Base-by-base conservation (phyloP, 345 rosid species). In the Toxicodendron radicans region DNA sequence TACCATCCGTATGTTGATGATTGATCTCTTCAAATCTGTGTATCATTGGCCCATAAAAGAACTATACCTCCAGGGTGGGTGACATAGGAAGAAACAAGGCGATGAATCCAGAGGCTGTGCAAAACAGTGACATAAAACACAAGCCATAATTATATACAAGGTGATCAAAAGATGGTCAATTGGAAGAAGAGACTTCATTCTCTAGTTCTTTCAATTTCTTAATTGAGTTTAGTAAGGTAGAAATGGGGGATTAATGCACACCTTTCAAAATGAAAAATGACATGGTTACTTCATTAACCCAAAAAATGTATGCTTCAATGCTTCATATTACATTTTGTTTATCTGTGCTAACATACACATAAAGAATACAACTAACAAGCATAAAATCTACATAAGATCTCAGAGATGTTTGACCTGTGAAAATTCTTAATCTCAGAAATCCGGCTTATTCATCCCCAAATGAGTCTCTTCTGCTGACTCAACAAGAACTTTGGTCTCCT, bases 401-500 rank as follows among this genome's bases (percentile, higher is more conserved):
- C 49, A 64, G 66, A 35, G 35, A 33, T 43, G n/a, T 10, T 38
- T 53, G 66, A 81, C 76, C 82, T 76, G 65, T 41, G 51, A 48
- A 71, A 52, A 57, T 64, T 56, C 17, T 74, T 53, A 1, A 54
- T 48, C 21, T 78, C 76, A 73, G 72, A 86, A 91, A 76, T 88
- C 97, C 11, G 91, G 90, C 66, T 81, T 89, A 77, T 76, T 78
- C 80, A 58, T 72, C 58, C 46, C 74, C 45, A 17, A 62, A 23
- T 63, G 76, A 77, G 80, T 57, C 79, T 76, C 83, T 57, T 85
- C 79, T 21, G 75, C 81, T 1, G 88, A 83, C 52, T 66, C 76
- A 49, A 86, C 64, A 11, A 82, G 79, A 59, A 75, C 73, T 71
- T 65, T 74, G 66, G 92, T 83, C 74, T 89, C 89, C 81, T 92